Evolutionary conservation across 2,329 filamentous ascomycete genomes (phyloP).

Genomic region (Xylaria sp.): DNA sequence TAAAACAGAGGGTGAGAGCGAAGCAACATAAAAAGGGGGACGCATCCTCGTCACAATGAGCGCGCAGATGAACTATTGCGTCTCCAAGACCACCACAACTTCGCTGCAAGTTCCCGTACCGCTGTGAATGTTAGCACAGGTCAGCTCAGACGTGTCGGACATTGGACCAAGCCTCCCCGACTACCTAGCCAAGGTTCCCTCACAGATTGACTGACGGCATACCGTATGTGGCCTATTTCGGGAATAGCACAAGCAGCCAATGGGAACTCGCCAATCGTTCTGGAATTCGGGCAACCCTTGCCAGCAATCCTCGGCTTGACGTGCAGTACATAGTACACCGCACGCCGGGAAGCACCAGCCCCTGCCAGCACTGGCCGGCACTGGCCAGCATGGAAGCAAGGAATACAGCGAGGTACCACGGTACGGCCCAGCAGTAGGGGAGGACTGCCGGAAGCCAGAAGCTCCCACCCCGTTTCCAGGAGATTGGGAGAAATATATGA

Average conservation of each 20-base stretch:
- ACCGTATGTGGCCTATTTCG: slow-evolving; percentile 21
- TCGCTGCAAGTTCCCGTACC: background rate
- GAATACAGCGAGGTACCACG: background rate
- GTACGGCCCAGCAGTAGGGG: background rate
- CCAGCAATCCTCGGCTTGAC: slow-evolving; percentile 4
- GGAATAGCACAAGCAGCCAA: slow-evolving; percentile 14
- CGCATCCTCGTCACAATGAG: slow-evolving; percentile 17
- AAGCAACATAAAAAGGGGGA: slow-evolving; percentile 31
- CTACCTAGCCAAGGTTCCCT: background rate
- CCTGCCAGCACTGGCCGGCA: background rate
- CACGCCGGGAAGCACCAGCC: background rate
- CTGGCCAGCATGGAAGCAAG: background rate
- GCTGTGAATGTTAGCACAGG: background rate
- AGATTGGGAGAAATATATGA: slow-evolving; percentile 9
- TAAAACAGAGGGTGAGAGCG: slow-evolving; percentile 3
- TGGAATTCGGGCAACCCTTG: slow-evolving; percentile 9
- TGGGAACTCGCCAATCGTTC: slow-evolving; percentile 5
- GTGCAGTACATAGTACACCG: background rate
- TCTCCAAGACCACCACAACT: slow-evolving; percentile 11
- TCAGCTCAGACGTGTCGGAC: slow-evolving; percentile 9
- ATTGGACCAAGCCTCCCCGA: background rate
- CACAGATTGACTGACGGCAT: slow-evolving; percentile 7
- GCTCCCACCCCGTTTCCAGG: background rate
- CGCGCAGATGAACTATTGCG: background rate
- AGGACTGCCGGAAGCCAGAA: background rate